Conservation (phyloP, 805 yeast species). For the Metschnikowia sp. region DNA sequence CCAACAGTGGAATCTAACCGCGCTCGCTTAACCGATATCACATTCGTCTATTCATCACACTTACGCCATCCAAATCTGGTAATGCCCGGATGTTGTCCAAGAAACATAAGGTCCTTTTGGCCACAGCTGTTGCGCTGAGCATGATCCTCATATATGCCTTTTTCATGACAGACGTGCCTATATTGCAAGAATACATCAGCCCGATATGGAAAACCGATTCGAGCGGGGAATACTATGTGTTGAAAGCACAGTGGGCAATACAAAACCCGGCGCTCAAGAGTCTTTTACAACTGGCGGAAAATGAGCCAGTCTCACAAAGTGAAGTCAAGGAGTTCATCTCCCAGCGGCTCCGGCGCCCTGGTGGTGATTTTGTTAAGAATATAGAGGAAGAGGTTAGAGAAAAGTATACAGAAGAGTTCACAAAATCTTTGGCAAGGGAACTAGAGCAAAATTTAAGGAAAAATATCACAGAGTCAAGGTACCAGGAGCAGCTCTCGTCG, state of each 20-base stretch:
- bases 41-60: no score
- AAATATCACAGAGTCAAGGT: neutral
- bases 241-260: constrained; percentile 9
- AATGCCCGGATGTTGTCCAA: constrained; percentile 1
- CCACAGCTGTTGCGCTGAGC: constrained; percentile 1
- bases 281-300: neutral
- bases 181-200: neutral
- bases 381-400: constrained; percentile 5
- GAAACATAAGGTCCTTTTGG: neutral
- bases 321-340: constrained; percentile 4
- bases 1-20: no score
- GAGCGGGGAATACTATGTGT: constrained; percentile 8
- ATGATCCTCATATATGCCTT: neutral
- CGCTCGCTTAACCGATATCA: no score
- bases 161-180: neutral
- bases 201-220: constrained; percentile 7
- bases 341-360: neutral
- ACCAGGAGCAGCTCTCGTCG: neutral
- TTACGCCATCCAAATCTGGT: neutral
- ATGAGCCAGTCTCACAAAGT: neutral
- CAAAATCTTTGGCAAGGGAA: neutral
- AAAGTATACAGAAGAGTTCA: constrained; percentile 1
- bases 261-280: neutral
- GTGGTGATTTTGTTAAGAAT: neutral
- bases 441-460: neutral